Percentiles rank a stretch among this genome's conserved stretches.
These are phyloP conservation scores for Fusarium nisikadoi DNA, from an alignment of 2,329 filamentous ascomycete species.

Conservation along the genomic window DNA sequence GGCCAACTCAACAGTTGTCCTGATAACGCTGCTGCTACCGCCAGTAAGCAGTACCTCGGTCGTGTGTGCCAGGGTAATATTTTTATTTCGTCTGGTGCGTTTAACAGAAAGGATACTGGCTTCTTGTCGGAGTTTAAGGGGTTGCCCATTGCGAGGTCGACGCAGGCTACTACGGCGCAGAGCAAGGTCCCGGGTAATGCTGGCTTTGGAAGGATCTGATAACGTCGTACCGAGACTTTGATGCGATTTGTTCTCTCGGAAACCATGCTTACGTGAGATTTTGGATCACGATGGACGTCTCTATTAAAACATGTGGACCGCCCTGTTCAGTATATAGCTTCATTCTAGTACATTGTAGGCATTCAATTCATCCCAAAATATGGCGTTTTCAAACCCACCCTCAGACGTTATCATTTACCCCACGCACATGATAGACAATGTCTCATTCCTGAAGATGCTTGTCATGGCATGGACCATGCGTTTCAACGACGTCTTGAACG, in stretches of 20 bases:
- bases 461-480: not conserved
- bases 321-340: not conserved
- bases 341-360: fast-evolving
- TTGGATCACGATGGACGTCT: not conserved
- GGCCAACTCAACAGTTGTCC: constrained; percentile 43
- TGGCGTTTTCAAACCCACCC: fast-evolving
- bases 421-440: not conserved
- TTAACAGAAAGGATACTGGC: constrained; percentile 12
- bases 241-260: too few relatives aligned
- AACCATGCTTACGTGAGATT: not conserved
- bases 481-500: not conserved
- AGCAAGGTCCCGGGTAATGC: constrained; percentile 5
- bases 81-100: constrained; percentile 9
- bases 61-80: constrained; percentile 29
- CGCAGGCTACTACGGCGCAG: not conserved
- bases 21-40: constrained; percentile 22
- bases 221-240: not conserved
- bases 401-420: not conserved
- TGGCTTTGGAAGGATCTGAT: constrained; percentile 11
- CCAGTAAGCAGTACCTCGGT: constrained; percentile 19
- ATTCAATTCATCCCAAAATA: not conserved
- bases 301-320: not conserved
- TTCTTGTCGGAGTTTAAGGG: constrained; percentile 33
- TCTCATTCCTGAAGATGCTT: fast-evolving
- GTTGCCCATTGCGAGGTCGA: constrained; percentile 10